Conservation (phyloP, 441 rosid species). For the Syzygium syzygioides region DNA sequence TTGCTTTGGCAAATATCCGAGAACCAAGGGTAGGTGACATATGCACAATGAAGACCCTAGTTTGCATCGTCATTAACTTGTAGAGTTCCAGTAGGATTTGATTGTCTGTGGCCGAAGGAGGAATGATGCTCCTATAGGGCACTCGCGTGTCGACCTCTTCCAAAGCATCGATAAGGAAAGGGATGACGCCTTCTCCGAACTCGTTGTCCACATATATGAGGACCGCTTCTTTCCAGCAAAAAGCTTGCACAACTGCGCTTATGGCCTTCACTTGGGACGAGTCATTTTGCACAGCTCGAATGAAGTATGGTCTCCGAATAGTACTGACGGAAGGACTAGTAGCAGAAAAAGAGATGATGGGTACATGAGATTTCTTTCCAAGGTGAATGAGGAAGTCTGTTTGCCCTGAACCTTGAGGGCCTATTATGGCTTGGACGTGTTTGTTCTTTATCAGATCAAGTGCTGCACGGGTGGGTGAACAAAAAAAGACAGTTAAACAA, state of each 20-base stretch:
- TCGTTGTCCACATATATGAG: conserved; percentile 43
- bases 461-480: not conserved
- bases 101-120: conserved; percentile 28
- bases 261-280: conserved; percentile 47
- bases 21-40: conserved; percentile 34
- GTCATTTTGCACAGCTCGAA: conserved; percentile 34
- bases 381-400: conserved; percentile 22
- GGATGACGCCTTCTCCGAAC: conserved; percentile 42
- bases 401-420: not conserved
- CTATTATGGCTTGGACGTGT: not conserved
- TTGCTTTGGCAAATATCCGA: conserved; percentile 36
- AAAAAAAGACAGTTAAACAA: not conserved
- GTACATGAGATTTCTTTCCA: conserved; percentile 44
- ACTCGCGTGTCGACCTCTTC: conserved; percentile 29
- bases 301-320: conserved; percentile 37
- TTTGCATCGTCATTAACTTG: conserved; percentile 44
- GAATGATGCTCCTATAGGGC: conserved; percentile 35
- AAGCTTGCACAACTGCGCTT: conserved; percentile 32
- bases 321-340: conserved; percentile 47
- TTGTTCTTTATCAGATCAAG: not conserved
- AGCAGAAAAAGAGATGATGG: conserved; percentile 56
- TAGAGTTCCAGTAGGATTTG: conserved; percentile 41
- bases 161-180: conserved; percentile 39
- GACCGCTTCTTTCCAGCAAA: conserved; percentile 53
- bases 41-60: conserved; percentile 59